Percentiles rank a stretch among this genome's conserved stretches.
phyloP scores from a whole-genome alignment of 495 filamentous ascomycete genomes.

The Hyaloscypha variabilis region DNA sequence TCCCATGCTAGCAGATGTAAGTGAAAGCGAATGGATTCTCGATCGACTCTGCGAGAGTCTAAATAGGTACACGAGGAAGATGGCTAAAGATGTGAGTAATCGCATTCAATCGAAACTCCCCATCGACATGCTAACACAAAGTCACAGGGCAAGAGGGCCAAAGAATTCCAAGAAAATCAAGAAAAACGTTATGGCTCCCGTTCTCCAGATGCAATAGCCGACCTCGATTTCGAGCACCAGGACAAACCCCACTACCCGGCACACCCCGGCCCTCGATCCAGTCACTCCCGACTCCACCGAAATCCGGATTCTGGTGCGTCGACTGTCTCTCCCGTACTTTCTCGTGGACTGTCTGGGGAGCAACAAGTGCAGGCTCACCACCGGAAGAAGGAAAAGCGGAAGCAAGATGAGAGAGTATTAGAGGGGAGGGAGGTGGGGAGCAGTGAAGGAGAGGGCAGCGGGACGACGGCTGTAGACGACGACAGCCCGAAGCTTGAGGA shows the following conservation, averaged over 20 bases:
- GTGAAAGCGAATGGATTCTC: slow-evolving; percentile 62
- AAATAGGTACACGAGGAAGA: slow-evolving; percentile 40
- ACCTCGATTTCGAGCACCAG: slow-evolving; percentile 2
- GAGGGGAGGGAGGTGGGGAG: slow-evolving; percentile 4
- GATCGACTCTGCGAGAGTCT: slow-evolving; percentile 58
- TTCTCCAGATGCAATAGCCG: neutral
- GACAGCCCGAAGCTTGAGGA: neutral
- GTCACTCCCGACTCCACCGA: neutral
- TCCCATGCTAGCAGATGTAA: slow-evolving; percentile 64
- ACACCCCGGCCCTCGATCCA: slow-evolving; percentile 22
- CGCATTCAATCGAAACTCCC: neutral
- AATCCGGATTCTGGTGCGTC: neutral
- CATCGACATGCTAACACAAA: neutral
- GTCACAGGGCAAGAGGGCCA: neutral
- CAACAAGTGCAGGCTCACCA: slow-evolving; percentile 2
- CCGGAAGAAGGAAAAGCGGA: slow-evolving; percentile 1
- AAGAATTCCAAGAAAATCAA: neutral
- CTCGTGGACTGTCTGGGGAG: slow-evolving; percentile 2
- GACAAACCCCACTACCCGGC: slow-evolving; percentile 17
- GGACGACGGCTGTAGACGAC: slow-evolving; percentile 45
- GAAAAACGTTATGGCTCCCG: neutral
- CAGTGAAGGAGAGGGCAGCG: neutral
- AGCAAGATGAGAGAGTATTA: neutral
- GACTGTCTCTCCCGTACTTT: slow-evolving; percentile 4
- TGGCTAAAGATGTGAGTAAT: slow-evolving; percentile 31